Evolutionary conservation across 176 grass and related monocot genomes (phyloP).

Genomic region (Aegilops sharonensis): DNA sequence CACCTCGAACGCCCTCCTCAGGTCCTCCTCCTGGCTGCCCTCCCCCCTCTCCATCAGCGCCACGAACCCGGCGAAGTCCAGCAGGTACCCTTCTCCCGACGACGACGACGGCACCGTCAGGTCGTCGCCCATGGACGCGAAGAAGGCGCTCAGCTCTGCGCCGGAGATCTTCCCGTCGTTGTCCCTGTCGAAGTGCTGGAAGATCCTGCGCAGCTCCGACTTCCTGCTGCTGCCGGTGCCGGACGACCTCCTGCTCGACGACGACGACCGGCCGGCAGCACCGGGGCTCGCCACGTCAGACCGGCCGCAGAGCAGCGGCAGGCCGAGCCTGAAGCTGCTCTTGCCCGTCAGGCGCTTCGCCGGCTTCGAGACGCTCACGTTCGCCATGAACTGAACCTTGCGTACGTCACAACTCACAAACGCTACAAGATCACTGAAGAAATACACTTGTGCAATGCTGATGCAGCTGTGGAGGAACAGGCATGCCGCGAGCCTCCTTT

Average conservation of each 20-base stretch:
- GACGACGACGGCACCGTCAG: slow-evolving; percentile 36
- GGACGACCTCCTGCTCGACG: slow-evolving; percentile 27
- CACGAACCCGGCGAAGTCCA: slow-evolving; percentile 85
- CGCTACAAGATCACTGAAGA: background rate
- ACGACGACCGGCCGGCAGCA: background rate
- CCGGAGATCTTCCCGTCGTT: slow-evolving; percentile 79
- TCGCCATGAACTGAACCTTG: slow-evolving; percentile 43
- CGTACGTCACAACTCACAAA: slow-evolving; percentile 4
- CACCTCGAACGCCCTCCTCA: slow-evolving; percentile 79
- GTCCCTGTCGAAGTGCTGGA: slow-evolving; percentile 83
- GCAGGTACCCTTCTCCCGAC: slow-evolving; percentile 33
- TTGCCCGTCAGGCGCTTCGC: slow-evolving; percentile 47
- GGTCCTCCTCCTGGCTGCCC: slow-evolving; percentile 66
- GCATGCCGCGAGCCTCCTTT: background rate
- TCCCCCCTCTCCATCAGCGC: slow-evolving; percentile 69
- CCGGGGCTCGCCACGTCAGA: slow-evolving; percentile 33
- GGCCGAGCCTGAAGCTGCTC: slow-evolving; percentile 55
- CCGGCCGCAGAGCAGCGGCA: slow-evolving; percentile 54
- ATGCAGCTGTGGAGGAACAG: slow-evolving; percentile 27
- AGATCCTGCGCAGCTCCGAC: slow-evolving; percentile 63
- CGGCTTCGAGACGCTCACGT: slow-evolving; percentile 30
- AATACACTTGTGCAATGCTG: slow-evolving; percentile 3
- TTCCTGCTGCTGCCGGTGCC: slow-evolving; percentile 21
- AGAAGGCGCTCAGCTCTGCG: slow-evolving; percentile 67
- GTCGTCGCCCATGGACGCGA: slow-evolving; percentile 78